Percentiles rank a stretch among this genome's conserved stretches.
Conservation (phyloP, 805 yeast genomes). For the Myxozyma udenii region DNA sequence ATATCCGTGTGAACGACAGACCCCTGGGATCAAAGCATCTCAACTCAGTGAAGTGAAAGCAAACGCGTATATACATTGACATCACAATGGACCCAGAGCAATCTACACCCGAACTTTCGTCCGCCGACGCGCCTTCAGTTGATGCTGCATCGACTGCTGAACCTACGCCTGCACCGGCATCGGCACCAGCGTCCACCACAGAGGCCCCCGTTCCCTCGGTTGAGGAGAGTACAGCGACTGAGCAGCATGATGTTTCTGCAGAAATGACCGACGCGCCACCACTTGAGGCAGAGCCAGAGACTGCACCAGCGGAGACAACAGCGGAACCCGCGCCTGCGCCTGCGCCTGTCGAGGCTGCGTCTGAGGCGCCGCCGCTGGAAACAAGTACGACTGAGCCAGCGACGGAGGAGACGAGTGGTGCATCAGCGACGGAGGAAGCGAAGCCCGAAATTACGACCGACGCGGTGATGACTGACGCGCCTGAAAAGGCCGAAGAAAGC, state of each 20-base stretch:
- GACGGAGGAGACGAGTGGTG: neutral
- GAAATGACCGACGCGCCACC: constrained; percentile 21
- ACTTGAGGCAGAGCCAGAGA: constrained; percentile 2
- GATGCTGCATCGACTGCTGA: neutral
- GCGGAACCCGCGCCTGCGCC: neutral
- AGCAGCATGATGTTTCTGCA: neutral
- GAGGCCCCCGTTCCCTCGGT: neutral
- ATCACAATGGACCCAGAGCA: no score
- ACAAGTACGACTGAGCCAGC: neutral
- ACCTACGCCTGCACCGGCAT: no score
- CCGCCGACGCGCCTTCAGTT: neutral
- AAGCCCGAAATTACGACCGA: constrained; percentile 4
- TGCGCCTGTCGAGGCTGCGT: neutral
- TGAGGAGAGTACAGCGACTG: neutral
- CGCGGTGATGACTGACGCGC: neutral
- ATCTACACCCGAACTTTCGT: constrained; percentile 5
- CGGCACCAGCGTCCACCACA: no score
- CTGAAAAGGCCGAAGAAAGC: constrained; percentile 2
- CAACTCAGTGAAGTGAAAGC: no score
- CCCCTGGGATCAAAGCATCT: no score
- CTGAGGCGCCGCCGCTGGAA: neutral
- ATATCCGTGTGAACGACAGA: no score
- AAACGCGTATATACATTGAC: no score
- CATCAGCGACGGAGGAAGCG: neutral
- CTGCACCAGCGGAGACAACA: neutral